Percentiles rank a stretch among this genome's conserved stretches.
Evolutionary conservation across 495 filamentous ascomycete genomes (phyloP).

Genomic region (Neurospora discreta): DNA sequence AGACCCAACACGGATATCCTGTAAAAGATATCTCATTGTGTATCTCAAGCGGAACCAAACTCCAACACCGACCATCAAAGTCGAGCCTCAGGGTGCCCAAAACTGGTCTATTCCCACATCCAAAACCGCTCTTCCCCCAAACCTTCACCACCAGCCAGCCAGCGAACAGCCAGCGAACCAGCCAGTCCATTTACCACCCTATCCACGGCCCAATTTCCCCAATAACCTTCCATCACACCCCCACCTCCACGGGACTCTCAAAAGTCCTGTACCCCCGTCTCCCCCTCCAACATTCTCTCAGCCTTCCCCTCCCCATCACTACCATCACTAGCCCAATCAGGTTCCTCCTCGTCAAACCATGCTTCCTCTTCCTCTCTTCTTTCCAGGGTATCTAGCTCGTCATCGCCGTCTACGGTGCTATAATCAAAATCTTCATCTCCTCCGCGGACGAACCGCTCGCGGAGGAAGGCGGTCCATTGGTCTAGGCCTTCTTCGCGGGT

Average conservation of each 20-base stretch:
- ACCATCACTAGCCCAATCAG: conserved; percentile 44
- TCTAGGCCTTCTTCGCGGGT: conserved; percentile 50
- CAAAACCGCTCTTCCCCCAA: neutral
- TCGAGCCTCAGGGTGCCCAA: neutral
- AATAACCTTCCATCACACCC: neutral
- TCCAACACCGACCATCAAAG: neutral
- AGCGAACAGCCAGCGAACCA: neutral
- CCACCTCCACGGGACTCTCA: conserved; percentile 22
- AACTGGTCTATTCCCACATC: neutral
- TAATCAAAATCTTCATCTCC: conserved; percentile 73
- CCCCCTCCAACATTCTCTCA: conserved; percentile 38
- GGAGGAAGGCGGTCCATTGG: conserved; percentile 59
- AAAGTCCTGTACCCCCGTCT: conserved; percentile 78
- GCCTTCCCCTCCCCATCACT: conserved; percentile 22
- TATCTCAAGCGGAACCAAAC: neutral
- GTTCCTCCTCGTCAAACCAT: conserved; percentile 71
- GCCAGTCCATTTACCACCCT: neutral
- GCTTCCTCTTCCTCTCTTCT: conserved; percentile 48
- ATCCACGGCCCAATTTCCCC: neutral
- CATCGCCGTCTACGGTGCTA: conserved; percentile 50
- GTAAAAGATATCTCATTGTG: neutral
- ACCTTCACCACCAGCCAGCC: neutral
- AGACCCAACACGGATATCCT: neutral
- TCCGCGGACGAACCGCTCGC: conserved; percentile 57
- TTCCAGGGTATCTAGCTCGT: conserved; percentile 57